Evolutionary conservation across 164 flowering plant species (phyloP), one percentile per base, ranked within the genome.

Genomic region (Pachysandra terminalis): DNA sequence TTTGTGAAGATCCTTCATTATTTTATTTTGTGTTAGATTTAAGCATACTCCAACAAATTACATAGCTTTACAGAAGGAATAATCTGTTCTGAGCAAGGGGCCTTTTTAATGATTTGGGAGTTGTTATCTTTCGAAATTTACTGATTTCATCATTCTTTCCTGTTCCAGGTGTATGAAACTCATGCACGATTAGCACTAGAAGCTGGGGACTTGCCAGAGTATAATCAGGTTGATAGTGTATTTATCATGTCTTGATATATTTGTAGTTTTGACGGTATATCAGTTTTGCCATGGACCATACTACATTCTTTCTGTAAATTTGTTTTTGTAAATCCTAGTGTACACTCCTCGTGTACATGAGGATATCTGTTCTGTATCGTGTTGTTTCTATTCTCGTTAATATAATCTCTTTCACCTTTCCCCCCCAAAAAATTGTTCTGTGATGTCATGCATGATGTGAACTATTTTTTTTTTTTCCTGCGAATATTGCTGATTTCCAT

Each of bases 181-280:
- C 99, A 92, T 90, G 99, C 93, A 56, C 85, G 99, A 58, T 78
- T 92, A 73, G 93, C 99, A 23, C 70, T 95, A 58, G 99, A 90
- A 83, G 84, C 75, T 72, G 97, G 95, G 55, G 99, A 95, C 73
- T 72, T 92, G 74, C 90, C 98, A 32, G 99, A 95, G 80, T 92
- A 79, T 79, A 92, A 90, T 83, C 99, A 95, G 94, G 99, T 92
- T 71, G 35, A 79, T 75, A 25, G 49, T n/a, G n/a, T n/a, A n/a
- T n/a, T n/a, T n/a, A n/a, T n/a, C 56, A 17, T 67, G 26, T 17
- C 41, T 61, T 22, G 21, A 22, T 14, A n/a, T 23, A 5, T 37
- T 19, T 63, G 49, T 61, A 9, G 4, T 57, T 8, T 17, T 19
- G 41, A 35, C 10, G 7, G 37, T 32, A 32, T 37, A 37, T 26